Base-by-base conservation (phyloP, 805 yeast species). In the Yarrowia porcina region DNA sequence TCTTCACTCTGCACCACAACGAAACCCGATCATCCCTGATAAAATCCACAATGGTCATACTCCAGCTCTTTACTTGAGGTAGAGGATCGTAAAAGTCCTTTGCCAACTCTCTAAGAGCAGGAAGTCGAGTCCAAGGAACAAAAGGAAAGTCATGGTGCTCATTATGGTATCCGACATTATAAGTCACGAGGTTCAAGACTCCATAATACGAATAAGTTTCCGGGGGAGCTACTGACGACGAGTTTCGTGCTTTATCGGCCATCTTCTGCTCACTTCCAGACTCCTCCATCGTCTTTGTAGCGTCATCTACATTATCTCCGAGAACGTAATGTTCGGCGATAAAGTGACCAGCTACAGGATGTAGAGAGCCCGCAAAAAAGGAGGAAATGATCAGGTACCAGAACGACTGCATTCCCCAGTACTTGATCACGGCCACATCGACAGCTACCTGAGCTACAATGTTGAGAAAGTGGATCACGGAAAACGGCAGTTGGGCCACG, bases 61-160 rank as follows among this genome's bases (percentile, higher is more conserved):
- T 76, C 97, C 97, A 91, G 35, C 91, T 84, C 39, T 81, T 77
- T 65, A 89, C 91, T 65, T 74, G 77, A 1, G 97, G 97, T 64
- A 91, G 79, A 2, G 89, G 89, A 44, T 82, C 87, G 72, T 91
- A 91, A 71, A 88, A 91, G 69, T 91, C 97, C 21, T 79, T 72
- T 3, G 97, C 97, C 32, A 89, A 82, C 50, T 74, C 71, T 63
- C 86, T 80, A 39, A 91, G 76, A 61, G 80, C 75, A 35, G 88
- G 89, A 54, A 91, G 76, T 66, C 84, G 83, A 0, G 94, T 82
- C 97, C 97, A 91, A 0, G 97, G 93, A 68, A 91, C 82, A 72
- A 86, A 91, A 1, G 97, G 97, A 79, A 91, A 91, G 75, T 91
- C 97, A 72, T 91, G 97, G 74, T 91, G 97, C 74, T 91, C 97